phyloP scores from a whole-genome alignment of 2,329 filamentous ascomycete genomes.

The Laburnicola sp. region DNA sequence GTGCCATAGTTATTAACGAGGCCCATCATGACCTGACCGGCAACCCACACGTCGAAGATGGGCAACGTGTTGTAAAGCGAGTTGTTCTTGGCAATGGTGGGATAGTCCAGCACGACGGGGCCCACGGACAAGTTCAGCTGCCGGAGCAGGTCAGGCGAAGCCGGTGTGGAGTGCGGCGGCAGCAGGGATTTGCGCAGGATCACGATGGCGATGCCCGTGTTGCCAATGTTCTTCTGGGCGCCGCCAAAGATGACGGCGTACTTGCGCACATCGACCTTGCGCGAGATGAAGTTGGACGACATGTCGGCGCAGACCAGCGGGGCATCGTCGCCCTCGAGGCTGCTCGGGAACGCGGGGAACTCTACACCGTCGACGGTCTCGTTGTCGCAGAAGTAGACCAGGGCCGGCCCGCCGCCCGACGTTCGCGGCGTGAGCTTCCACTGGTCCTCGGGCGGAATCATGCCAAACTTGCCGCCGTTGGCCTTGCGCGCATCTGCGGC shows the following conservation, averaged over 20 bases:
- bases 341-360: conserved; percentile 72
- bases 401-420: conserved; percentile 58
- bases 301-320: conserved; percentile 85
- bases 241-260: conserved; percentile 86
- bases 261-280: conserved; percentile 74
- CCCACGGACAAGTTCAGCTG: conserved; percentile 75
- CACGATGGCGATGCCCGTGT: conserved; percentile 81
- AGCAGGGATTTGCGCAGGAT: conserved; percentile 82
- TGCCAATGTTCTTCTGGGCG: conserved; percentile 92
- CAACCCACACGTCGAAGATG: conserved; percentile 91
- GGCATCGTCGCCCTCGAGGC: conserved; percentile 66
- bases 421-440: conserved; percentile 72
- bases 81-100: conserved; percentile 87
- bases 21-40: conserved; percentile 82
- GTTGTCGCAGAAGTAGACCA: conserved; percentile 92
- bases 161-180: conserved; percentile 61
- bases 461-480: conserved; percentile 82
- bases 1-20: conserved; percentile 67
- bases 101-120: conserved; percentile 79
- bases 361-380: conserved; percentile 95
- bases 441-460: conserved; percentile 73
- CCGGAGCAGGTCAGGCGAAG: conserved; percentile 69
- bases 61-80: conserved; percentile 94
- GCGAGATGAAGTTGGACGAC: conserved; percentile 89
- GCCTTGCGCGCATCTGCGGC: conserved; percentile 65